Evolutionary conservation across 2,329 filamentous ascomycete species (phyloP).

Genomic region (Hypoxylon sp.): DNA sequence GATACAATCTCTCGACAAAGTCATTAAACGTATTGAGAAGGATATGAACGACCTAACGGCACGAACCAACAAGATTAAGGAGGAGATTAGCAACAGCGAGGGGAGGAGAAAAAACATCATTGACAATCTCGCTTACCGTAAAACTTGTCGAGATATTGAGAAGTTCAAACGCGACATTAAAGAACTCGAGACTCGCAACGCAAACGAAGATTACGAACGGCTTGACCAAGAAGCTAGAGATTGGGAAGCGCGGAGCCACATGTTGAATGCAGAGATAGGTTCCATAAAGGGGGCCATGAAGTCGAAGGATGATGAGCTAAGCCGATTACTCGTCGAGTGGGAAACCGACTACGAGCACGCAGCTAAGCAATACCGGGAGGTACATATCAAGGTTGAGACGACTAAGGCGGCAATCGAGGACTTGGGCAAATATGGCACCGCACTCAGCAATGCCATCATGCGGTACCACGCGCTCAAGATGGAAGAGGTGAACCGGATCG

Average conservation of each 20-base stretch:
- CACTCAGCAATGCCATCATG: conserved; percentile 97
- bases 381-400: conserved; percentile 90
- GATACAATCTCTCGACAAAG: conserved; percentile 76
- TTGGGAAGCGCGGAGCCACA: conserved; percentile 77
- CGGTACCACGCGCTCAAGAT: conserved; percentile 96
- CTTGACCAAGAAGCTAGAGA: conserved; percentile 78
- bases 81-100: conserved; percentile 83
- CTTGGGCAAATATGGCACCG: conserved; percentile 82
- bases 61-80: conserved; percentile 82
- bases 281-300: conserved; percentile 83
- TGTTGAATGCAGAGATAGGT: conserved; percentile 79
- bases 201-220: conserved; percentile 83
- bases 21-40: conserved; percentile 74
- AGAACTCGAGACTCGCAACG: conserved; percentile 82
- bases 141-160: conserved; percentile 78
- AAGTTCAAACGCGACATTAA: conserved; percentile 77
- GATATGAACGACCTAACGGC: conserved; percentile 77
- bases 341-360: conserved; percentile 90
- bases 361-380: conserved; percentile 83
- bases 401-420: conserved; percentile 95
- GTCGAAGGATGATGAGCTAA: conserved; percentile 86
- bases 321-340: conserved; percentile 81
- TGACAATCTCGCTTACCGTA: conserved; percentile 90
- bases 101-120: conserved; percentile 87
- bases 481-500: conserved; percentile 96